Evolutionary conservation across 176 grass and related monocot genomes (phyloP).

Genomic region (Secale cereale): DNA sequence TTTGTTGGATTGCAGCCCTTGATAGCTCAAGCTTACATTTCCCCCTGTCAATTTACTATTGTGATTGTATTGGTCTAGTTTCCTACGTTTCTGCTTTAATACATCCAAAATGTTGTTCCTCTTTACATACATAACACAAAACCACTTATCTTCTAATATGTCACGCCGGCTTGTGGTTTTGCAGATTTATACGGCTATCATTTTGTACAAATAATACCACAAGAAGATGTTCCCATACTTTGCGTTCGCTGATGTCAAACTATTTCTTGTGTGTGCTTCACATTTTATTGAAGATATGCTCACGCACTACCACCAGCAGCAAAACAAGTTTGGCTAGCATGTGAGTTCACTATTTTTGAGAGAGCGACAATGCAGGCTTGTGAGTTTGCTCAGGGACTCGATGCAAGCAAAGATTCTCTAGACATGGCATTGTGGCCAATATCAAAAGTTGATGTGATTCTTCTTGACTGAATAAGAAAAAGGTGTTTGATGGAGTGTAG

Average conservation of each 20-base stretch:
- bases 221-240: constrained; percentile 45
- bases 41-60: too few species aligned
- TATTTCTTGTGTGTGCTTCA: constrained; percentile 30
- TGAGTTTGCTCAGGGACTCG: constrained; percentile 38
- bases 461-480: constrained; percentile 37
- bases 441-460: constrained; percentile 52
- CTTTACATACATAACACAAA: neutral
- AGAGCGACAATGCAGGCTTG: constrained; percentile 43
- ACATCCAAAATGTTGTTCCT: neutral
- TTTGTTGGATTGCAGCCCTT: neutral
- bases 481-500: constrained; percentile 55
- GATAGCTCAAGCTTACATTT: neutral
- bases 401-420: constrained; percentile 7
- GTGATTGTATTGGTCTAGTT: neutral
- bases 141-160: neutral
- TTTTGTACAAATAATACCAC: too few species aligned
- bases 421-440: constrained; percentile 43
- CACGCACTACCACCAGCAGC: constrained; percentile 25
- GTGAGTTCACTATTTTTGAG: constrained; percentile 27
- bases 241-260: constrained; percentile 26
- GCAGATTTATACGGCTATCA: constrained; percentile 67
- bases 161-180: neutral
- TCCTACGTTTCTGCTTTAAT: neutral
- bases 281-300: constrained; percentile 23
- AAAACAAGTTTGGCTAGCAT: neutral